Evolutionary conservation across 1,284 basidiomycete genomes (phyloP).

Genomic region (Leccinum subrobustum): DNA sequence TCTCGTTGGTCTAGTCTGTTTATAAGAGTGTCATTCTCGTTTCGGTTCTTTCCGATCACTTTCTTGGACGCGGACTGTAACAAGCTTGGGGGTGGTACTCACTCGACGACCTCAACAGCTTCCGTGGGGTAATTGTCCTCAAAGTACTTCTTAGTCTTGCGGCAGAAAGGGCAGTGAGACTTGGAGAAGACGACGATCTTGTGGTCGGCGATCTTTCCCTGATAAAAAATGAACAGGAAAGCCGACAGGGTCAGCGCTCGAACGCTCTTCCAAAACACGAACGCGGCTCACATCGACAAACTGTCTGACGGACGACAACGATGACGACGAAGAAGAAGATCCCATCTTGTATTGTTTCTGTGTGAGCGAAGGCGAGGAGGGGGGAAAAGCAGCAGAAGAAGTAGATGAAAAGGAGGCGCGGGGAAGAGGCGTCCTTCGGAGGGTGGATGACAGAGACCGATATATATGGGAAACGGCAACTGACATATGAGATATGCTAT

Average conservation of each 20-base stretch:
- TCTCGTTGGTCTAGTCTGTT: conserved; percentile 21
- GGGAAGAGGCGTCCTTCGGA: conserved; percentile 4
- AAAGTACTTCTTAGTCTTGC: conserved; percentile 57
- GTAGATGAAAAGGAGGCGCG: conserved; percentile 1
- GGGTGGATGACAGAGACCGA: conserved; percentile 17
- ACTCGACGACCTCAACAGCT: conserved; percentile 60
- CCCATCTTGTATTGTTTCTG: conserved; percentile 16
- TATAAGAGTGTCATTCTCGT: neutral
- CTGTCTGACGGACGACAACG: conserved; percentile 36
- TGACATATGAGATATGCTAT: neutral
- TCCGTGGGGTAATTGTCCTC: conserved; percentile 45
- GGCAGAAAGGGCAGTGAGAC: conserved; percentile 62
- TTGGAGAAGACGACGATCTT: conserved; percentile 74
- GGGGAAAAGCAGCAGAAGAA: neutral
- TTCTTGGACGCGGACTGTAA: too few species aligned
- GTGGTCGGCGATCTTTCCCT: conserved; percentile 56
- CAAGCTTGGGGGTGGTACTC: conserved; percentile 26
- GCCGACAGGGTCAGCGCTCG: conserved; percentile 1
- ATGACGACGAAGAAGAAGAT: neutral
- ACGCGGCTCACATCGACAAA: conserved; percentile 39
- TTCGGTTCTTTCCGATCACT: neutral
- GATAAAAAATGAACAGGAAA: neutral
- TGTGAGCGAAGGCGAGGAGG: conserved; percentile 2
- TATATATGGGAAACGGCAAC: conserved; percentile 24
- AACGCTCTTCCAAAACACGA: neutral